Percentiles rank a stretch among this genome's conserved stretches.
These are phyloP conservation scores for Alternaria longipes DNA, from an alignment of 2,329 filamentous ascomycete genomes.

Conservation along the genomic window DNA sequence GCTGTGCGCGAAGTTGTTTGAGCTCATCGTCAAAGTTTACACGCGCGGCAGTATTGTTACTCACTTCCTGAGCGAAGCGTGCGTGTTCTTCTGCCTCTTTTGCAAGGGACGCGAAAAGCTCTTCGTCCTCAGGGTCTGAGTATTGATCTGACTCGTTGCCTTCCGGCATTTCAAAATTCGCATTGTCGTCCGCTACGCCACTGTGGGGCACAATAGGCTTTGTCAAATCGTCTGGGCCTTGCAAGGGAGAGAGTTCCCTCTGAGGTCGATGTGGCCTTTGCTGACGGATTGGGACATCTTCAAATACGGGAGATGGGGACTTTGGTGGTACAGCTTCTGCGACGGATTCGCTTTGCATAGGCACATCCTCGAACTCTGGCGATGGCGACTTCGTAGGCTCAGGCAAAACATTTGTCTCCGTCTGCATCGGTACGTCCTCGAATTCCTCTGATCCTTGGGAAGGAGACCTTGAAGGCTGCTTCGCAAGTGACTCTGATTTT, in stretches of 20 bases:
- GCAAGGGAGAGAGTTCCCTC: constrained; percentile 37
- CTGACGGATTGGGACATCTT: constrained; percentile 56
- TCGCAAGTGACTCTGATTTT: constrained; percentile 41
- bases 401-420: constrained; percentile 12
- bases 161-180: constrained; percentile 36
- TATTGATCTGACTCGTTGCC: constrained; percentile 51
- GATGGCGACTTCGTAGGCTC: constrained; percentile 53
- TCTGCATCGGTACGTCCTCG: constrained; percentile 56
- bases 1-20: constrained; percentile 85
- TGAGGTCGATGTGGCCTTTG: constrained; percentile 21
- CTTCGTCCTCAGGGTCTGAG: constrained; percentile 91
- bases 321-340: constrained; percentile 30
- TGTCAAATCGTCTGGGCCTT: constrained; percentile 42
- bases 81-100: constrained; percentile 93
- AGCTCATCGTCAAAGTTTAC: constrained; percentile 88
- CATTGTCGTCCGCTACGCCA: constrained; percentile 42
- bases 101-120: constrained; percentile 84
- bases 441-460: constrained; percentile 61
- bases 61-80: constrained; percentile 87
- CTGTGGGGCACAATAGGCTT: constrained; percentile 42
- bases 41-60: constrained; percentile 73
- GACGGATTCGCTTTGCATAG: constrained; percentile 23
- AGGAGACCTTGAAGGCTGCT: constrained; percentile 46
- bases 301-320: constrained; percentile 61
- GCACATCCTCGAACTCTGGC: constrained; percentile 63